Conservation (phyloP, 257 asterid genomes). For the Solanum virginianum region DNA sequence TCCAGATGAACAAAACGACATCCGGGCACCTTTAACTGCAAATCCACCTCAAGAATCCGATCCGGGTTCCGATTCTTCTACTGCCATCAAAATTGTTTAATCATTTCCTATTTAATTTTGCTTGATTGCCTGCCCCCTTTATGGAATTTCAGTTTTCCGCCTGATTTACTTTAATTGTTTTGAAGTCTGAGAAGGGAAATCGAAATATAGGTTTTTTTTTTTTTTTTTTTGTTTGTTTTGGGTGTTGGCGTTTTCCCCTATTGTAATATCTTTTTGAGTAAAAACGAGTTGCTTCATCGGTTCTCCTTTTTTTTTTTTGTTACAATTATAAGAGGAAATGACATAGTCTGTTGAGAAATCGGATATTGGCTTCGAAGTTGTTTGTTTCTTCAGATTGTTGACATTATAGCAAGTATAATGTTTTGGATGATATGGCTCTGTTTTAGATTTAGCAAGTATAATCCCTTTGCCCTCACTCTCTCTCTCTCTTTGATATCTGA, state of each 20-base stretch:
- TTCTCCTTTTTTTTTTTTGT: not conserved
- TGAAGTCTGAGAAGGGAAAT: too few species aligned
- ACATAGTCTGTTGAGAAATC: not conserved
- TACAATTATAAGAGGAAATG: not conserved
- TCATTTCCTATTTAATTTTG: not conserved
- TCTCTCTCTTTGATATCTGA: not conserved
- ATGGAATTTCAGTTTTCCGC: not conserved
- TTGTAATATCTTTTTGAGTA: not conserved
- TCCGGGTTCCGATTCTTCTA: slow-evolving; percentile 3
- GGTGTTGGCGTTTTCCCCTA: not conserved
- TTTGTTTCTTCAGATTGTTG: not conserved
- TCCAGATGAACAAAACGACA: slow-evolving; percentile 37
- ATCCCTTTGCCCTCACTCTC: too few species aligned
- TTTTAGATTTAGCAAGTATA: too few species aligned
- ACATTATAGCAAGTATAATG: not conserved
- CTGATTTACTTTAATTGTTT: too few species aligned
- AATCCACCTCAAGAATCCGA: slow-evolving; percentile 10
- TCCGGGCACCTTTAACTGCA: slow-evolving; percentile 47
- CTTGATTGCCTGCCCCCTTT: not conserved
- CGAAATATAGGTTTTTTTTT: not conserved
- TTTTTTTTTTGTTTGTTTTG: too few species aligned
- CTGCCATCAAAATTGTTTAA: slow-evolving; percentile 30
- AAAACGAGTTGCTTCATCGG: not conserved
- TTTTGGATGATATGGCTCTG: not conserved
- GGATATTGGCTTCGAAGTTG: not conserved